These are phyloP conservation scores for Rutstroemia sp. DNA, from an alignment of 2,329 filamentous ascomycete genomes.

Conservation along the genomic window DNA sequence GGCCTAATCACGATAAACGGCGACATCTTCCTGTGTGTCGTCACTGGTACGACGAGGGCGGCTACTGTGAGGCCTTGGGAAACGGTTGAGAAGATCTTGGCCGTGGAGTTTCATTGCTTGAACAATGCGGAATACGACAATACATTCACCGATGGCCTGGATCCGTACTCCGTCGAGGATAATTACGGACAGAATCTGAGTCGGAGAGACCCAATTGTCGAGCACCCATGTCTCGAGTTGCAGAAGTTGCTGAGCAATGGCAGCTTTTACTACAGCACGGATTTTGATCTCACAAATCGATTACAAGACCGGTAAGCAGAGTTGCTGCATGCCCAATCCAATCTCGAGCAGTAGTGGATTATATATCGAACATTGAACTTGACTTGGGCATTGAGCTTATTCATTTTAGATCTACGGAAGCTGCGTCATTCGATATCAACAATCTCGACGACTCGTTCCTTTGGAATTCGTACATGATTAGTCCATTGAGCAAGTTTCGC, in stretches of 20 bases:
- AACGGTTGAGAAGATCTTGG: constrained; percentile 78
- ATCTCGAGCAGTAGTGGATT: background rate
- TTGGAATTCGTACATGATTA: constrained; percentile 99
- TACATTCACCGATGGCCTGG: constrained; percentile 46
- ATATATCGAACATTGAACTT: background rate
- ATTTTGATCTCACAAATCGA: constrained; percentile 92
- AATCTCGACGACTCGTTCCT: constrained; percentile 88
- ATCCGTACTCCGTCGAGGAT: constrained; percentile 26
- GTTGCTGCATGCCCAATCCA: background rate
- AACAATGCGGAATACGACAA: constrained; percentile 83
- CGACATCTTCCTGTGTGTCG: constrained; percentile 86
- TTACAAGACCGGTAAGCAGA: constrained; percentile 69
- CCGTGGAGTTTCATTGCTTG: constrained; percentile 88
- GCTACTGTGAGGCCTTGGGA: constrained; percentile 81
- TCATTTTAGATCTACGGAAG: constrained; percentile 58
- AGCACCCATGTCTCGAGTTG: constrained; percentile 84
- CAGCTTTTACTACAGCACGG: constrained; percentile 97
- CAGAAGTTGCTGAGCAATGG: constrained; percentile 90
- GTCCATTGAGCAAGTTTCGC: constrained; percentile 82
- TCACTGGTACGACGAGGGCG: constrained; percentile 70
- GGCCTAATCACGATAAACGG: constrained; percentile 76
- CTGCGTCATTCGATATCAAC: constrained; percentile 78
- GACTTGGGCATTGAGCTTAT: background rate
- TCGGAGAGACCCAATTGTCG: constrained; percentile 61
- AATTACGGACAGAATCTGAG: constrained; percentile 46